Evolutionary conservation across 2,329 filamentous ascomycete species (phyloP), one percentile per base, ranked within the genome.

Genomic region (Aspergillus sp.): DNA sequence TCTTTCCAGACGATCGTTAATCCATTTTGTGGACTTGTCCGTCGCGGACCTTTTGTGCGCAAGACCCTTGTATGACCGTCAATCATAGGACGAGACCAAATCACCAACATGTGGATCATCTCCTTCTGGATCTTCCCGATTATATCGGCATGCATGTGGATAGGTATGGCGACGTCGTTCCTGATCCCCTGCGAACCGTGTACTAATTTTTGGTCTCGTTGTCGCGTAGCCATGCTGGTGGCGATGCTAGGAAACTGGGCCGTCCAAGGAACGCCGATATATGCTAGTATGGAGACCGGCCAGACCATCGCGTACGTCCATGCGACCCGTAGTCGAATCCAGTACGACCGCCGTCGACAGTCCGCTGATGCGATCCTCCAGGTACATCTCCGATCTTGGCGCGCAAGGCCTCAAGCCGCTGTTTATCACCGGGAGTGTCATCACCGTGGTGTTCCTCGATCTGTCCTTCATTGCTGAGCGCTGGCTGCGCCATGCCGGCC

Each of bases 401-500:
- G 83, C 83, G 0, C 72, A 77, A 48, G 74, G 74, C 4, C 70
- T 86, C 5, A 82, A 86, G 61, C 83, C 84, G 1, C 73, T 87
- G 32, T 87, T 87, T 71, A 83, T 87, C 56, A 75, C 81, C 32
- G 83, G 83, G 54, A 78, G 77, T 58, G 73, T 75, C 0, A 74
- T 84, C 21, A 91, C 88, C 4, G 88, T 90, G 19, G 77, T 95
- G 45, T 86, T 89, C 56, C 87, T 99, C 65, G 88, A 96, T 73
- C 73, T 90, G 7, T 84, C 88, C 21, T 94, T 99, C 67, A 71
- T 88, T 49, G 78, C 88, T 13, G 93, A 97, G 75, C 85, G 92
- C 56, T 94, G 87, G 83, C 80, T 97, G 47, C 86, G 93, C 43
- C 92, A 97, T 73, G 80, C 78, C 19, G 89, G 91, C 7, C 86